A percentile compares a stretch with the other conserved stretches of the same genome.
phyloP scores from a whole-genome alignment of 805 yeast genomes.

The Clavispora phyllophila region DNA sequence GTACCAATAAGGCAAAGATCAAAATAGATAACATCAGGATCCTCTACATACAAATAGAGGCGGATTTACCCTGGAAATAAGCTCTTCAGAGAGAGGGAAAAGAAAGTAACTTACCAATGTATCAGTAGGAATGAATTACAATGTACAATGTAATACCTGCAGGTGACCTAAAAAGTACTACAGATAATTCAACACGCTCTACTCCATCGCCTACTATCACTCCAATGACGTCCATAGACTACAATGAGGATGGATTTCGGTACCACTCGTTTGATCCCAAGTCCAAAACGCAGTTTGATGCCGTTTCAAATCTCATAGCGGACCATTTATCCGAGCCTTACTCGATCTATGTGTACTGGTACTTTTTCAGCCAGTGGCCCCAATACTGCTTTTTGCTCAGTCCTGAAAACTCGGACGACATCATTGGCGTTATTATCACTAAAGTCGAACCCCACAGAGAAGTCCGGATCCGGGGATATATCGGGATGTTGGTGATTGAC shows the following conservation, averaged over 20 bases:
- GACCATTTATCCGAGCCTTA: conserved; percentile 88
- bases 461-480: conserved; percentile 78
- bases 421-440: conserved; percentile 83
- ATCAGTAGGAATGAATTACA: too few species aligned
- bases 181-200: too few species aligned
- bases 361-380: conserved; percentile 89
- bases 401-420: conserved; percentile 25
- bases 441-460: conserved; percentile 74
- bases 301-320: conserved; percentile 55
- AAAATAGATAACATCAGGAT: too few species aligned
- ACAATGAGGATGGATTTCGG: conserved; percentile 10
- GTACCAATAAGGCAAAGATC: too few species aligned
- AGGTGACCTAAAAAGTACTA: too few species aligned
- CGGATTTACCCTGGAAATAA: too few species aligned
- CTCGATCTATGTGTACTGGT: conserved; percentile 87
- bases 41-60: too few species aligned
- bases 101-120: too few species aligned
- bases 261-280: conserved; percentile 12
- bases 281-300: conserved; percentile 37
- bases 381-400: conserved; percentile 67
- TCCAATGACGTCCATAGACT: conserved; percentile 2
- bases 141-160: too few species aligned
- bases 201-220: neutral
- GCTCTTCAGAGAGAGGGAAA: too few species aligned
- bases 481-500: conserved; percentile 92